These are phyloP conservation scores for Mortierella sp. DNA, from an alignment of 371 early-diverging fungal species.

Conservation along the genomic window DNA sequence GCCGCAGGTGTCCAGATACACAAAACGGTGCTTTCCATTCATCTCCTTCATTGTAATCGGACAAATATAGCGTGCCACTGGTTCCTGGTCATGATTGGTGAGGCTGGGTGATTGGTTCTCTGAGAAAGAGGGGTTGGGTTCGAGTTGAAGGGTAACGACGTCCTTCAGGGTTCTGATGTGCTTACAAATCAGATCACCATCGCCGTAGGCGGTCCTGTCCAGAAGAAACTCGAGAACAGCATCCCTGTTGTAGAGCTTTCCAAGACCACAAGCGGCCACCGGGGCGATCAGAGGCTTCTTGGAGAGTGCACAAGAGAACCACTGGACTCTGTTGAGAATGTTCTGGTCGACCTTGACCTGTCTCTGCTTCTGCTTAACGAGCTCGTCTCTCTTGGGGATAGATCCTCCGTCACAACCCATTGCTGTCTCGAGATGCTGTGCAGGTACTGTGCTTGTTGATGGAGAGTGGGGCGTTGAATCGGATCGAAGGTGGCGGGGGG, in stretches of 20 bases:
- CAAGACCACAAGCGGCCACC: constrained; percentile 83
- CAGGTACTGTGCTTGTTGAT: neutral
- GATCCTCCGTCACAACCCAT: constrained; percentile 98
- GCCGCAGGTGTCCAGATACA: constrained; percentile 84
- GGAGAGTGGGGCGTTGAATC: too few relatives aligned
- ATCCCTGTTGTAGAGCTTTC: constrained; percentile 94
- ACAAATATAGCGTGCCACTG: constrained; percentile 80
- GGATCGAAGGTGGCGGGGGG: too few relatives aligned
- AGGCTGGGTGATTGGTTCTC: constrained; percentile 49
- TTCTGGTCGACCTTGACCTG: constrained; percentile 79
- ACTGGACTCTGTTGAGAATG: constrained; percentile 72
- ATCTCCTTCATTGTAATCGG: constrained; percentile 94
- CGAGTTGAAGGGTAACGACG: constrained; percentile 77
- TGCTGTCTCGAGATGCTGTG: neutral
- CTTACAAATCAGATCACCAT: constrained; percentile 82
- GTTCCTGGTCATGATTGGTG: constrained; percentile 60
- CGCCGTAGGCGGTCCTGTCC: constrained; percentile 80
- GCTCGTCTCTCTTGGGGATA: constrained; percentile 93
- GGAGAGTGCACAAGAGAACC: constrained; percentile 90
- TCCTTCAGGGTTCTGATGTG: constrained; percentile 83
- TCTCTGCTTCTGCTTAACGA: constrained; percentile 89
- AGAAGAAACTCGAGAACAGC: constrained; percentile 87
- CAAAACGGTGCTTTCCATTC: constrained; percentile 89
- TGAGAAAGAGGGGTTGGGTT: constrained; percentile 76
- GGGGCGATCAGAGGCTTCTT: constrained; percentile 85